Evolutionary conservation across 352 stramenopile species (phyloP).

Genomic region (Phytophthora citricola): DNA sequence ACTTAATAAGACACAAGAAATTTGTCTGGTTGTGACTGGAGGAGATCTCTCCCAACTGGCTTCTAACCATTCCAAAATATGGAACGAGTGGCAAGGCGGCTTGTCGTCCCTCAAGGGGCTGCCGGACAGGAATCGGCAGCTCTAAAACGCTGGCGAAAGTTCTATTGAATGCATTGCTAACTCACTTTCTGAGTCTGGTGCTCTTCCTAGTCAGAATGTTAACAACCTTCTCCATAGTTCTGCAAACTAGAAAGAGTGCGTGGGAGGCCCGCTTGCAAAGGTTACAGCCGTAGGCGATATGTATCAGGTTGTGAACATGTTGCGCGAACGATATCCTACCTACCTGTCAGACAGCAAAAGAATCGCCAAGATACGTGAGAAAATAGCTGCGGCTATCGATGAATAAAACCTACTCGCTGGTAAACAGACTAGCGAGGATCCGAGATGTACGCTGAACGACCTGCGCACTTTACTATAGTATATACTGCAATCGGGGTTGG

Average conservation of each 20-base stretch:
- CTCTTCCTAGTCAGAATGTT: not conserved
- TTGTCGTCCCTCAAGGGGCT: not conserved
- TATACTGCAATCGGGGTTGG: no score
- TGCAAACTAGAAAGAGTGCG: conserved; percentile 2
- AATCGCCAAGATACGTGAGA: conserved; percentile 9
- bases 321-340: not conserved
- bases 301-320: conserved; percentile 3
- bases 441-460: no score
- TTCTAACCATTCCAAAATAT: not conserved
- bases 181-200: not conserved
- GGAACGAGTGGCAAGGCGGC: not conserved
- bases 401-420: no score
- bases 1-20: no score
- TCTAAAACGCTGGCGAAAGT: not conserved
- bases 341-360: conserved; percentile 7
- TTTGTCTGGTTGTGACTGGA: no score
- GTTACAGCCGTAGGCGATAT: conserved; percentile 1
- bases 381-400: conserved; percentile 1
- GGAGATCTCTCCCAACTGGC: no score
- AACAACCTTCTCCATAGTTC: not conserved
- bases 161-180: not conserved
- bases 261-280: not conserved
- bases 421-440: no score
- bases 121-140: not conserved
- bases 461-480: no score